Evolutionary conservation across 495 filamentous ascomycete species (phyloP), one percentile per base, ranked within the genome.

Genomic region (Hyaloscypha bicolor): DNA sequence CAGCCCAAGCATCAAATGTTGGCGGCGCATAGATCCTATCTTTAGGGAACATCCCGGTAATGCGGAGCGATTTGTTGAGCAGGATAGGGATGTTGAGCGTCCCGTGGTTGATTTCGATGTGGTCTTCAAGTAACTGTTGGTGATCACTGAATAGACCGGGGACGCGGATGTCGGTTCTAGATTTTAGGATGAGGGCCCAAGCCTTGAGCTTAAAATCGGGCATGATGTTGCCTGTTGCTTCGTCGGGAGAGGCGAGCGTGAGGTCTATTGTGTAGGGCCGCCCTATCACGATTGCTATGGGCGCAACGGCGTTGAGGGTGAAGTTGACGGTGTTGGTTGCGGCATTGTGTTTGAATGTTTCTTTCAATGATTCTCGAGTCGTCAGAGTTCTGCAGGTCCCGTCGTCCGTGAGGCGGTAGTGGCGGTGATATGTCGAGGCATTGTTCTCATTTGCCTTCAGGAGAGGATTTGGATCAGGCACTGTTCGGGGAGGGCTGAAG

Each of bases 301-400:
- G 62, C 1, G 48, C 45, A 8, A 16, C 33, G 4, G 62, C 62
- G 9, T 25, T 55, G 62, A 64, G 6, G 6, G 62, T 55, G 48
- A 64, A 64, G 25, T 32, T 64, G 22, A 64, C 31, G 11, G 45
- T 64, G 62, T n/a, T 19, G 16, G 45, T 64, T 6, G 52, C 45
- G 19, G 51, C 22, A 37, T 52, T 53, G 16, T 29, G 12, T 12
- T 55, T 39, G n/a, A 64, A 64, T 31, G 29, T n/a, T 2, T 64
- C 42, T 55, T 55, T 64, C 1, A 64, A 31, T 5, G 19, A n/a
- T 31, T 64, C 62, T 32, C 62, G 19, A 19, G 12, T 64, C 22
- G 42, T 64, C n/a, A 53, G 31, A 6, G 45, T 2, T 37, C 62
- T 55, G 9, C 30, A 48, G 19, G 12, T 51, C n/a, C 62, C 62